Conservation (phyloP, 257 asterid species). For the Phtheirospermum japonicum region DNA sequence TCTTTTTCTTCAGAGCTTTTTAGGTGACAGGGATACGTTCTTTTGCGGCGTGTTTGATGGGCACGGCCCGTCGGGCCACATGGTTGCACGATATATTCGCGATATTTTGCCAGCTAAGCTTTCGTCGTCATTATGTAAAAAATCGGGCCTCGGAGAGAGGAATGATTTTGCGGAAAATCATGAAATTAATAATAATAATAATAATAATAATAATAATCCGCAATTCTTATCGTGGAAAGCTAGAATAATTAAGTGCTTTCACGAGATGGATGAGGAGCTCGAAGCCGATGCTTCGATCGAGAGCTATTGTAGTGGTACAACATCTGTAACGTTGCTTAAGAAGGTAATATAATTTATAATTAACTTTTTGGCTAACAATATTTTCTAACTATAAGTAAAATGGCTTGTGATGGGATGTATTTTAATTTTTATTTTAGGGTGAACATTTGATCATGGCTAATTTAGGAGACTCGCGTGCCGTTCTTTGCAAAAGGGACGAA, state of each 20-base stretch:
- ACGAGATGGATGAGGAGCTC: slow-evolving; percentile 64
- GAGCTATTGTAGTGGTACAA: slow-evolving; percentile 80
- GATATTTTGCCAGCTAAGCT: slow-evolving; percentile 67
- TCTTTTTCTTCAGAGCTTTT: slow-evolving; percentile 38
- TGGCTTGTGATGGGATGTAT: too few relatives aligned
- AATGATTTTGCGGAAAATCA: slow-evolving; percentile 10
- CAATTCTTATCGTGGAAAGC: slow-evolving; percentile 49
- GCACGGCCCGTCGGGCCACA: slow-evolving; percentile 90
- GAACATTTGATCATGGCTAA: slow-evolving; percentile 67
- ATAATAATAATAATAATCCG: slow-evolving; percentile 26
- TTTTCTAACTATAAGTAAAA: too few relatives aligned
- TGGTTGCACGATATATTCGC: slow-evolving; percentile 66
- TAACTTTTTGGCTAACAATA: too few relatives aligned
- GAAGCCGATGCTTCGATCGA: slow-evolving; percentile 53
- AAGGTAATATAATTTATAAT: slow-evolving; percentile 36
- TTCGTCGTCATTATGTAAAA: slow-evolving; percentile 38
- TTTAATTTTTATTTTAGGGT: slow-evolving; percentile 43
- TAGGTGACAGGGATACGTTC: slow-evolving; percentile 54
- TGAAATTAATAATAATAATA: neutral
- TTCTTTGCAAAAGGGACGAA: slow-evolving; percentile 57
- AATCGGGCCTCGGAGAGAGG: slow-evolving; percentile 9
- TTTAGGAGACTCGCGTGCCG: slow-evolving; percentile 84
- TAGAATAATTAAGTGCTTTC: slow-evolving; percentile 44
- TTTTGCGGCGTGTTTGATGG: slow-evolving; percentile 85
- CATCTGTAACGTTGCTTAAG: slow-evolving; percentile 62